Conservation (phyloP, 768 basidiomycete genomes). For the Tephrocybe sp. region DNA sequence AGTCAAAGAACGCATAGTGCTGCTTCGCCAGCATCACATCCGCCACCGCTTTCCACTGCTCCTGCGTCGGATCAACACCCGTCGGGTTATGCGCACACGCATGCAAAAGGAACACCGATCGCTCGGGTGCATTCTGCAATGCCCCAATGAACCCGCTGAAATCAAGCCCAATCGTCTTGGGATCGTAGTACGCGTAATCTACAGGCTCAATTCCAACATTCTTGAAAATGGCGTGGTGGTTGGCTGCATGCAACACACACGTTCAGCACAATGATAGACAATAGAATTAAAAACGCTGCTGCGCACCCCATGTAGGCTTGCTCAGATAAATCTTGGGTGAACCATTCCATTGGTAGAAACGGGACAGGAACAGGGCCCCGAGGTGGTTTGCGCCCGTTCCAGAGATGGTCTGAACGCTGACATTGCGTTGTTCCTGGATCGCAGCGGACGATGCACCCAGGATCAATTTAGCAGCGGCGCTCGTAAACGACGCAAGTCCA, state of each 20-base stretch:
- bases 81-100: slow-evolving; percentile 98
- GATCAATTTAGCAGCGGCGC: slow-evolving; percentile 79
- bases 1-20: slow-evolving; percentile 93
- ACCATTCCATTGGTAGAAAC: slow-evolving; percentile 74
- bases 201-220: slow-evolving; percentile 87
- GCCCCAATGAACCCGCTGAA: slow-evolving; percentile 62
- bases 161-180: slow-evolving; percentile 85
- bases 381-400: slow-evolving; percentile 97
- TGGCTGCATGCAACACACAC: slow-evolving; percentile 52
- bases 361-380: slow-evolving; percentile 81
- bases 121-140: slow-evolving; percentile 61
- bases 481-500: slow-evolving; percentile 79
- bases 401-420: slow-evolving; percentile 89
- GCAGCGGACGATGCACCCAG: slow-evolving; percentile 72
- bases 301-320: slow-evolving; percentile 91
- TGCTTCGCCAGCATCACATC: slow-evolving; percentile 65
- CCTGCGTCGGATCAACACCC: slow-evolving; percentile 87
- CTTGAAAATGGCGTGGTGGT: slow-evolving; percentile 87
- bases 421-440: slow-evolving; percentile 66
- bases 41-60: slow-evolving; percentile 82
- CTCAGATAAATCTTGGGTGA: slow-evolving; percentile 78
- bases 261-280: not conserved
- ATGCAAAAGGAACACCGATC: slow-evolving; percentile 88
- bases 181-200: slow-evolving; percentile 93
- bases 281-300: not conserved